These are phyloP conservation scores for Lathyrus oleraceus DNA, from an alignment of 306 rosid genomes.

Conservation along the genomic window DNA sequence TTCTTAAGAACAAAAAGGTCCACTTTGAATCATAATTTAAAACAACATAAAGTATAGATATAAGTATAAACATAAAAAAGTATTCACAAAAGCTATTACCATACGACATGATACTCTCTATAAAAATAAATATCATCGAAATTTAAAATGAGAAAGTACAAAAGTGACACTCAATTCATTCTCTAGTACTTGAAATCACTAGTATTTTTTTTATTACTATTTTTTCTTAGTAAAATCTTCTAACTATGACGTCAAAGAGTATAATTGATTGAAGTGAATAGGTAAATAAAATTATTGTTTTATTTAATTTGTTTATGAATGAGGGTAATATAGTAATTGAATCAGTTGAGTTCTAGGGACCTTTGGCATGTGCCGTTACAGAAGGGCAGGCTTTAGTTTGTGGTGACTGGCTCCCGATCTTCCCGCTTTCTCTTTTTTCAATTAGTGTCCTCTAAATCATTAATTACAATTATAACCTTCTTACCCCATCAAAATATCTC, in stretches of 20 bases:
- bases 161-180: not conserved
- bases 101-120: not conserved
- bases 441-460: conserved; percentile 28
- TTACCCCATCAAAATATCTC: conserved; percentile 22
- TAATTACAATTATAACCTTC: conserved; percentile 44
- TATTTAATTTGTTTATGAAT: too few species aligned
- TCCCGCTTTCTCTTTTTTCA: conserved; percentile 50
- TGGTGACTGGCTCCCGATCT: conserved; percentile 57
- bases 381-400: conserved; percentile 65
- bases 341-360: conserved; percentile 50
- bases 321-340: conserved; percentile 45
- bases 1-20: not conserved
- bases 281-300: too few species aligned
- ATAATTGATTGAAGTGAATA: too few species aligned
- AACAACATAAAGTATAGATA: not conserved
- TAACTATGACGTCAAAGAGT: too few species aligned
- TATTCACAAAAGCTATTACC: not conserved
- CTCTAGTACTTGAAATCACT: not conserved
- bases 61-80: not conserved
- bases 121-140: not conserved
- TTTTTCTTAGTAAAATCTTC: too few species aligned
- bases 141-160: not conserved
- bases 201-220: too few species aligned
- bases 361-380: conserved; percentile 76
- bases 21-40: not conserved